Conservation (phyloP, 768 basidiomycete genomes). For the Leccinum arenicola region DNA sequence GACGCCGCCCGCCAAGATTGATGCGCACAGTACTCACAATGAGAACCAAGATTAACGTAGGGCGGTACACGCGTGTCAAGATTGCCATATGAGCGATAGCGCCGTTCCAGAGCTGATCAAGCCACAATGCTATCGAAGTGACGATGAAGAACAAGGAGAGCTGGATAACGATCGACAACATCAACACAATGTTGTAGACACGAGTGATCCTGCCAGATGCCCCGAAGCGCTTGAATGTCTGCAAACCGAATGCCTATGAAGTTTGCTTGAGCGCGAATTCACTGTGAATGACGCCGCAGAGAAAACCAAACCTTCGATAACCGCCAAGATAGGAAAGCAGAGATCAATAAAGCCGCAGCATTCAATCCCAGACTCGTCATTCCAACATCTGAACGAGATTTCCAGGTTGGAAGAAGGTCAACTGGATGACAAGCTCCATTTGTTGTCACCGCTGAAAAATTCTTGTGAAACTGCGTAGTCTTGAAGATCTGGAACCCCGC, state of each 20-base stretch:
- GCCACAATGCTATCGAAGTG: constrained; percentile 67
- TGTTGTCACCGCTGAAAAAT: constrained; percentile 57
- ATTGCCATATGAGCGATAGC: constrained; percentile 54
- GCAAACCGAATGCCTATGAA: constrained; percentile 71
- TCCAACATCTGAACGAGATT: constrained; percentile 55
- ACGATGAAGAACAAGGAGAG: constrained; percentile 78
- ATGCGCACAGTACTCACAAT: constrained; percentile 44
- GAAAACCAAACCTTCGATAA: constrained; percentile 57
- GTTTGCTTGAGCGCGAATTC: background rate
- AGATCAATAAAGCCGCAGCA: constrained; percentile 54
- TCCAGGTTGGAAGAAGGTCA: constrained; percentile 60
- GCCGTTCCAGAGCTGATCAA: constrained; percentile 73
- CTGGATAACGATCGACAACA: constrained; percentile 70
- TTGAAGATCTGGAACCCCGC: constrained; percentile 61
- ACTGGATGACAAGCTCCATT: constrained; percentile 59
- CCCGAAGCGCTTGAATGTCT: constrained; percentile 84
- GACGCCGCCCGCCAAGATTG: background rate
- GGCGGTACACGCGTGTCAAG: constrained; percentile 48
- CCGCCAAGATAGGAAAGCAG: constrained; percentile 66
- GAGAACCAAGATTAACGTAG: constrained; percentile 52
- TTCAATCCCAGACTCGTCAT: constrained; percentile 64
- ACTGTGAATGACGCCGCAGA: no score
- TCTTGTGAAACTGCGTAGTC: constrained; percentile 53
- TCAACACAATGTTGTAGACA: constrained; percentile 69
- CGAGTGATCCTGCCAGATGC: constrained; percentile 72